Evolutionary conservation across 2,329 filamentous ascomycete genomes (phyloP).

Genomic region (Apiospora aurea): DNA sequence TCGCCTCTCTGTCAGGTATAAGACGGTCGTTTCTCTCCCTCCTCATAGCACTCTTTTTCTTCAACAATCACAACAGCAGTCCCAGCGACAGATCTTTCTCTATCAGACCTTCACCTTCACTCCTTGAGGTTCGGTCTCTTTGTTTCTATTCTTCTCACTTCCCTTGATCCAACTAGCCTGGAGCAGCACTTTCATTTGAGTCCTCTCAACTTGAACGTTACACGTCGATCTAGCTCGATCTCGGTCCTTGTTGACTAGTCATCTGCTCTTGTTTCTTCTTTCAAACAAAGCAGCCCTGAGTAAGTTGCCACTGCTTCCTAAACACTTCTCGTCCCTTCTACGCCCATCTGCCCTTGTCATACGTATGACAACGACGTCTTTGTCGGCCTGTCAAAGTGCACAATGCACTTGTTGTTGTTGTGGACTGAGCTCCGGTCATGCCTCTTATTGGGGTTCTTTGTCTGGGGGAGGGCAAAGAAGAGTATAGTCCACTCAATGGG

Average conservation of each 20-base stretch:
- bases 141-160: slow-evolving; percentile 33
- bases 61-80: slow-evolving; percentile 40
- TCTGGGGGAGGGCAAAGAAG: background rate
- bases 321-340: background rate
- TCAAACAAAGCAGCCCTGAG: slow-evolving; percentile 23
- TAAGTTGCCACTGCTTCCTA: slow-evolving; percentile 15
- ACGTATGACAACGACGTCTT: background rate
- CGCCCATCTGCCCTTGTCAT: slow-evolving; percentile 1
- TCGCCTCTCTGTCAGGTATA: slow-evolving; percentile 37
- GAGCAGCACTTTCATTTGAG: slow-evolving; percentile 50
- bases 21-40: slow-evolving; percentile 39
- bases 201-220: slow-evolving; percentile 26
- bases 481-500: slow-evolving; percentile 27
- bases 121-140: slow-evolving; percentile 47
- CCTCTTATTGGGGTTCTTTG: background rate
- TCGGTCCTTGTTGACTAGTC: slow-evolving; percentile 35
- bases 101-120: slow-evolving; percentile 43
- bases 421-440: background rate
- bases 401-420: background rate
- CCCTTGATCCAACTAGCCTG: slow-evolving; percentile 46
- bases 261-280: slow-evolving; percentile 22
- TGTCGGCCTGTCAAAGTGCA: background rate
- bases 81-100: slow-evolving; percentile 39
- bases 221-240: slow-evolving; percentile 27
- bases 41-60: slow-evolving; percentile 42